Conservation (phyloP, 1,284 basidiomycete species). For the Bjerkandera adusta region DNA sequence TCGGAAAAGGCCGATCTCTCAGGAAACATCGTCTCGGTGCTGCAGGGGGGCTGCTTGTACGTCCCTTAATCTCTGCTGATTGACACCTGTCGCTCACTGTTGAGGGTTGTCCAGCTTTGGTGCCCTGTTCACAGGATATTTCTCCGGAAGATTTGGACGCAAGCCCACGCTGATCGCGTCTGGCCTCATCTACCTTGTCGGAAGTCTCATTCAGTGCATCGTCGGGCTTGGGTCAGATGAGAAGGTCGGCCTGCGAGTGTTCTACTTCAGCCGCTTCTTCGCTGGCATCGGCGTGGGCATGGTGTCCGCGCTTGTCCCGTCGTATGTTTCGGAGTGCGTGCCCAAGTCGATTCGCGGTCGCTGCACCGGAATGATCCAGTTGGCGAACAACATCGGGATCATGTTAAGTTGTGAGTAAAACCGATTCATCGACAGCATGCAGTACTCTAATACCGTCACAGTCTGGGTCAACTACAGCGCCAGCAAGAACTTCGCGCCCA, state of each 20-base stretch:
- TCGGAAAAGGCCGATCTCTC: slow-evolving; percentile 37
- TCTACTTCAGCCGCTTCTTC: slow-evolving; percentile 49
- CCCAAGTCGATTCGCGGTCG: slow-evolving; percentile 55
- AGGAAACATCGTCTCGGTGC: slow-evolving; percentile 56
- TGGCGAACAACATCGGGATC: slow-evolving; percentile 47
- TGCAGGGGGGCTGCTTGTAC: slow-evolving; percentile 60
- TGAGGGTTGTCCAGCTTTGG: slow-evolving; percentile 41
- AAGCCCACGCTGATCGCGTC: slow-evolving; percentile 47
- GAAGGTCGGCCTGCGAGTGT: slow-evolving; percentile 36
- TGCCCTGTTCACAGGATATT: slow-evolving; percentile 39
- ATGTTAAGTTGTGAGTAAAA: slow-evolving; percentile 49
- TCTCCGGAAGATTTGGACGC: slow-evolving; percentile 43
- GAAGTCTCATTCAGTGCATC: slow-evolving; percentile 50
- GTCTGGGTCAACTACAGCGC: slow-evolving; percentile 50
- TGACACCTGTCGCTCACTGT: background rate
- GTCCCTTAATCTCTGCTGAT: slow-evolving; percentile 26
- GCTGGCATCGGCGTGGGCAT: slow-evolving; percentile 49
- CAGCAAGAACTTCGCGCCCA: slow-evolving; percentile 30
- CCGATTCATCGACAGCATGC: too few species aligned
- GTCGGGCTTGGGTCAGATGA: slow-evolving; percentile 40
- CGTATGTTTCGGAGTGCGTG: slow-evolving; percentile 57
- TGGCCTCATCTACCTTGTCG: slow-evolving; percentile 53
- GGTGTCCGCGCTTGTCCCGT: slow-evolving; percentile 53
- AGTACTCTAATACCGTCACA: slow-evolving; percentile 11
- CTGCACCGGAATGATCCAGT: slow-evolving; percentile 56